Evolutionary conservation across 441 rosid genomes (phyloP).

Genomic region (Syzygium malaccense): DNA sequence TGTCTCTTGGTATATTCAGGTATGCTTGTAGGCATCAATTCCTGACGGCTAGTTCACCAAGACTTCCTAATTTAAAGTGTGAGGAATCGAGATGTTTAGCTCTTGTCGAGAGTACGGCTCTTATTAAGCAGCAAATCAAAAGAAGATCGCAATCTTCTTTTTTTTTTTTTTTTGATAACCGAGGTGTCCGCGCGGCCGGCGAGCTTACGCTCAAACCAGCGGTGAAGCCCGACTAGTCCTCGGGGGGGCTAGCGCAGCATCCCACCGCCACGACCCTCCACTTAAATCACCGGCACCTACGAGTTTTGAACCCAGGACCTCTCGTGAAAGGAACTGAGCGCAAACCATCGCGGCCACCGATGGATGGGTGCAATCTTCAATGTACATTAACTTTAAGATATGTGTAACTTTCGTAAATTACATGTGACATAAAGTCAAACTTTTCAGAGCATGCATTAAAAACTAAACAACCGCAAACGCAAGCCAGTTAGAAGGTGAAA

Average conservation of each 20-base stretch:
- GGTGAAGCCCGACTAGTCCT: too few relatives aligned
- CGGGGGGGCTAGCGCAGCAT: too few relatives aligned
- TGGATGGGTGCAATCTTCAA: background rate
- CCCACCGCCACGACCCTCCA: too few relatives aligned
- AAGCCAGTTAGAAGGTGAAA: background rate
- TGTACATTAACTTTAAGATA: background rate
- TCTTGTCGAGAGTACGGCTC: background rate
- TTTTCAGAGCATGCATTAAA: accelerated
- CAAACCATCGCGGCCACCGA: too few relatives aligned
- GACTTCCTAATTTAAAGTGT: background rate
- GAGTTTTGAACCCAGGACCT: too few relatives aligned
- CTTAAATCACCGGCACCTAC: too few relatives aligned
- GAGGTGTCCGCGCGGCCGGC: too few relatives aligned
- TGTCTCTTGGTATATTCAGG: background rate
- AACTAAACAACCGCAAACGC: too few relatives aligned
- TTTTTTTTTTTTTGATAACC: too few relatives aligned
- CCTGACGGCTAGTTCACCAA: background rate
- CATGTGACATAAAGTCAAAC: accelerated
- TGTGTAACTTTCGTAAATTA: background rate
- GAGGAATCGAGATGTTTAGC: background rate
- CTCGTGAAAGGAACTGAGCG: too few relatives aligned
- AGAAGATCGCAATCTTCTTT: background rate
- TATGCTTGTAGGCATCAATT: background rate
- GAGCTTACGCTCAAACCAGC: too few relatives aligned
- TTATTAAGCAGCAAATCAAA: background rate